Conservation (phyloP, 2,329 filamentous ascomycete species). For the Colletotrichum sansevieriae region DNA sequence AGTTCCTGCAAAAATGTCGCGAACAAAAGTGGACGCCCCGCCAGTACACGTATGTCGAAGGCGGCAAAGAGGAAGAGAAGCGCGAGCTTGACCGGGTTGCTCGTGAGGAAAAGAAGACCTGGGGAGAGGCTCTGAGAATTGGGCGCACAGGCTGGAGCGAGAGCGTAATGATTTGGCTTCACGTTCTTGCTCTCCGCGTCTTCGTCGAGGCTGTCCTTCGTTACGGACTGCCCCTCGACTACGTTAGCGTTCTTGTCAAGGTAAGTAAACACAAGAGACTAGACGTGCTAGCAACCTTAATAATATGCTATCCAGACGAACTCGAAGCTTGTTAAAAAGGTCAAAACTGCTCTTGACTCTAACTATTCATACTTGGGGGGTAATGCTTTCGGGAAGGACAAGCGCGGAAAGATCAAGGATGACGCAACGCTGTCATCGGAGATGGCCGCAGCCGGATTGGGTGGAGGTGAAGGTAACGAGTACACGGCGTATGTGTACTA, state of each 20-base stretch:
- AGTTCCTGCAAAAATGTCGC: conserved; percentile 92
- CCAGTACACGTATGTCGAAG: conserved; percentile 93
- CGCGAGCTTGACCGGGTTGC: conserved; percentile 85
- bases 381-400: conserved; percentile 93
- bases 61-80: conserved; percentile 89
- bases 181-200: conserved; percentile 89
- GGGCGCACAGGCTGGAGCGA: conserved; percentile 96
- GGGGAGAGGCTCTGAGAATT: conserved; percentile 89
- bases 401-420: conserved; percentile 93
- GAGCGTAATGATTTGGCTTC: conserved; percentile 95
- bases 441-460: conserved; percentile 81
- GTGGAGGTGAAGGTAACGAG: conserved; percentile 79
- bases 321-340: conserved; percentile 84
- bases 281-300: neutral
- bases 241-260: conserved; percentile 86
- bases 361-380: conserved; percentile 93
- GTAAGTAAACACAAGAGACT: conserved; percentile 65
- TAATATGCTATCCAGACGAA: conserved; percentile 73
- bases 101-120: conserved; percentile 90
- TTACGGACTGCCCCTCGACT: conserved; percentile 92
- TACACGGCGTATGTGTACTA: conserved; percentile 99
- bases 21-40: conserved; percentile 96
- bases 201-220: conserved; percentile 99
- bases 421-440: conserved; percentile 84
- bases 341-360: conserved; percentile 82